Base-by-base conservation (phyloP, 2,329 filamentous ascomycete genomes). In the Aspergillus ochraceoroseus region DNA sequence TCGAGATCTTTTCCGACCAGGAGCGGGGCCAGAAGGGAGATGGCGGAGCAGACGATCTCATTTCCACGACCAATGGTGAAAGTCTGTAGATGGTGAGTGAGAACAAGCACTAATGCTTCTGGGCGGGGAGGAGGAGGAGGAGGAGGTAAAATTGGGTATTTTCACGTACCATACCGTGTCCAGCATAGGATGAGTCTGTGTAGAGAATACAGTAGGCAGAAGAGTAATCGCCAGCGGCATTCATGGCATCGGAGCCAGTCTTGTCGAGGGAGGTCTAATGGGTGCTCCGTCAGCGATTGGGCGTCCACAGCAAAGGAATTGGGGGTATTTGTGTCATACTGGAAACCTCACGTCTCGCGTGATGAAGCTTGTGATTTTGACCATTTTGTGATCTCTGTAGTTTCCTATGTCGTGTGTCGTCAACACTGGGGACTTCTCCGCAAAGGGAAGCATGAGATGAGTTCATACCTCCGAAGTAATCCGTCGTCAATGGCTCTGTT, bases 201-300 rank as follows among this genome's bases (percentile, higher is more conserved):
- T 87, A 72, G 33, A 95, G 71, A 56, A 95, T 90, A 65, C 87
- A 94, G 73, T 95, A 95, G n/a, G 89, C 88, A 8, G 88, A 76
- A 1, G 87, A 94, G 70, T 95, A 95, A 67, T 95, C 87, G 47
- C 87, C 85, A 2, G 88, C 87, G 2, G 86, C 85, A 61, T 95
- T 95, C 89, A 95, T 95, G 58, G 87, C 89, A 77, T 95, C 89
- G 6, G 87, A 94, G 57, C 88, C 88, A n/a, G 87, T 94, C 71
- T 90, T 92, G 69, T 94, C 87, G 46, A 95, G 80, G 27, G 88
- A 95, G n/a, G 88, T 95, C 65, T 78, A 47, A 27, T 14, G n/a
- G 5, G 6, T 6, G 25, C 20, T 14, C 4, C 8, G 12, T 40
- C 20, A 26, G 15, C 11, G 5, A n/a, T 36, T 33, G 29, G 14